Evolutionary conservation across 2,329 filamentous ascomycete species (phyloP).

Genomic region (Hypoxylon sp.): DNA sequence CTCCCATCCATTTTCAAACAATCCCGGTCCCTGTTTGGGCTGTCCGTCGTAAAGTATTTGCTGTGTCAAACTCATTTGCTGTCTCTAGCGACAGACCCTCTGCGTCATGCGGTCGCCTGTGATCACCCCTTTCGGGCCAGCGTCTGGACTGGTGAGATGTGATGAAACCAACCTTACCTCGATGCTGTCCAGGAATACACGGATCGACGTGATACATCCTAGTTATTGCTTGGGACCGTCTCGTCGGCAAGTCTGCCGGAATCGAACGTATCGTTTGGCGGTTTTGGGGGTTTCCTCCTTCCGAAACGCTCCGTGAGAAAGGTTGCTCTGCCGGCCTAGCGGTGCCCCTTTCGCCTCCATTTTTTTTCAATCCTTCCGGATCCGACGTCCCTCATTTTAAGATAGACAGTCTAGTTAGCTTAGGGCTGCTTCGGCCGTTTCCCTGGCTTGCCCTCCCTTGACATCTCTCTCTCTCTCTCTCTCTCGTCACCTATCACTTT

Average conservation of each 20-base stretch:
- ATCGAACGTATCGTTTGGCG: constrained; percentile 47
- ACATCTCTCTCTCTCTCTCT: constrained; percentile 17
- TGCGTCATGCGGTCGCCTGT: constrained; percentile 57
- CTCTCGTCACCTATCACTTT: constrained; percentile 56
- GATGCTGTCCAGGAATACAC: constrained; percentile 48
- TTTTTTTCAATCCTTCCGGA: constrained; percentile 32
- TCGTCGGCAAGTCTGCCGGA: constrained; percentile 46
- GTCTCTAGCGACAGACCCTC: constrained; percentile 51
- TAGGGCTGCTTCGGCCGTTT: constrained; percentile 36
- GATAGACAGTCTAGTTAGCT: constrained; percentile 36
- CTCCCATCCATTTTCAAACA: constrained; percentile 54
- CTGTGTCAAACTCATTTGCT: constrained; percentile 58
- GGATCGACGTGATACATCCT: constrained; percentile 47
- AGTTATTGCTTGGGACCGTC: constrained; percentile 41
- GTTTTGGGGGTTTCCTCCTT: constrained; percentile 35
- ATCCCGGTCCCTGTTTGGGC: constrained; percentile 57
- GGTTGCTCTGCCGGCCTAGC: constrained; percentile 38
- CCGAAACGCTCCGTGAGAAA: constrained; percentile 43
- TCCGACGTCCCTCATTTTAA: constrained; percentile 35
- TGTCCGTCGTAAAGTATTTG: constrained; percentile 55
- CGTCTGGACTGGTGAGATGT: constrained; percentile 52
- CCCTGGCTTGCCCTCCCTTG: constrained; percentile 32
- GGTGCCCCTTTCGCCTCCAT: constrained; percentile 30
- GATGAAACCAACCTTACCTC: constrained; percentile 56
- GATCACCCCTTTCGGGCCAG: constrained; percentile 54